These are phyloP conservation scores for Diplocarpon mali DNA, from an alignment of 2,329 filamentous ascomycete species.

Conservation along the genomic window DNA sequence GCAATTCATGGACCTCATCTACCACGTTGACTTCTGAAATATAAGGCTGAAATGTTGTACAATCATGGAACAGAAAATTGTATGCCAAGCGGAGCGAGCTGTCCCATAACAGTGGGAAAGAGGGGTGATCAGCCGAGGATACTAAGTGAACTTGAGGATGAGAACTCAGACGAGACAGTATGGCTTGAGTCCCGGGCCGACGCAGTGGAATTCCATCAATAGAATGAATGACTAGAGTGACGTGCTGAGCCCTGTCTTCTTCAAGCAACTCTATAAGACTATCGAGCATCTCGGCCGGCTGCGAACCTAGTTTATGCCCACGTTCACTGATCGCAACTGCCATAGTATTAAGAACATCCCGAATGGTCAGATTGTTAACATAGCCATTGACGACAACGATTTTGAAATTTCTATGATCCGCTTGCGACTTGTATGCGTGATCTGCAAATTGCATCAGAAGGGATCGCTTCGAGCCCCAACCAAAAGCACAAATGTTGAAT, in stretches of 20 bases:
- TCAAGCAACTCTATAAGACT: constrained; percentile 52
- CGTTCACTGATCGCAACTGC: constrained; percentile 45
- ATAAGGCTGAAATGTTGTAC: constrained; percentile 76
- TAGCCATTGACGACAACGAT: constrained; percentile 88
- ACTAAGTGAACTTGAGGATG: constrained; percentile 63
- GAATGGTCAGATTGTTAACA: constrained; percentile 50
- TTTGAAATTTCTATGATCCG: constrained; percentile 29
- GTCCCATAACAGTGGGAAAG: constrained; percentile 84
- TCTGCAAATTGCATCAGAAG: constrained; percentile 67
- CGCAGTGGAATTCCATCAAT: constrained; percentile 74
- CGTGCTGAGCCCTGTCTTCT: constrained; percentile 31
- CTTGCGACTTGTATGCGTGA: constrained; percentile 43
- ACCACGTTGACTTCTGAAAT: constrained; percentile 69
- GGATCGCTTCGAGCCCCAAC: constrained; percentile 77
- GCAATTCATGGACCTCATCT: constrained; percentile 78
- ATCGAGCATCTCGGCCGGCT: constrained; percentile 57
- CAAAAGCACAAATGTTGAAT: constrained; percentile 85
- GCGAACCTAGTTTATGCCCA: constrained; percentile 33
- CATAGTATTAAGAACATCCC: constrained; percentile 60
- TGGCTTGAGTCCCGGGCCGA: constrained; percentile 54
- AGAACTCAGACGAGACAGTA: constrained; percentile 66
- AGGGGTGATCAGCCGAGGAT: constrained; percentile 77
- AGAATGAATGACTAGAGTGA: constrained; percentile 73
- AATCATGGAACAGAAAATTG: constrained; percentile 86
- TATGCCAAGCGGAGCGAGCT: constrained; percentile 71